Conservation (phyloP, 179 eudicot genomes). For the Beta lomatogona region DNA sequence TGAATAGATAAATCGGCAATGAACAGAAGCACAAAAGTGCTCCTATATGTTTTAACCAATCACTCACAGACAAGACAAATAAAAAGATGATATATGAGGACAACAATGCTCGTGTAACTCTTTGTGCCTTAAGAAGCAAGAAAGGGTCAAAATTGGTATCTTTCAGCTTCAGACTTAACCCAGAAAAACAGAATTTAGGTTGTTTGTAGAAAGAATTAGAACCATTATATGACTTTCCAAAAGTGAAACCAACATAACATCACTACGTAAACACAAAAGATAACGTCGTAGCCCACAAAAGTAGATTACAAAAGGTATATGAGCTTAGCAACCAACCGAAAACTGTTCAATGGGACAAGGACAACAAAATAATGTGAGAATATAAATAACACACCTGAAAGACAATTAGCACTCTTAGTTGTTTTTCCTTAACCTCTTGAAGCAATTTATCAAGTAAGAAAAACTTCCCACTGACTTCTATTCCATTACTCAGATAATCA, state of each 20-base stretch:
- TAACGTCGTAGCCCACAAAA: background rate
- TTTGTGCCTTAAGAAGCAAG: no score
- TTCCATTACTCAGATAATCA: constrained; percentile 50
- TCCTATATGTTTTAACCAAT: no score
- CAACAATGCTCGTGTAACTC: no score
- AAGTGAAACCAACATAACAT: background rate
- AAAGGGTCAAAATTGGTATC: no score
- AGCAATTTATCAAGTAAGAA: constrained; percentile 62
- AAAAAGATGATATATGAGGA: no score
- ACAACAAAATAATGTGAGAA: background rate
- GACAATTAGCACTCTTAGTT: constrained; percentile 52
- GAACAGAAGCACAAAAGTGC: background rate
- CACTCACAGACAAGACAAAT: no score
- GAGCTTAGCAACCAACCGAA: background rate
- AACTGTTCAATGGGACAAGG: no score
- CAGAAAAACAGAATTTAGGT: no score
- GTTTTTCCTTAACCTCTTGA: constrained; percentile 42
- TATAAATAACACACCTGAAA: constrained; percentile 51
- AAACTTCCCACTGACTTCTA: constrained; percentile 68
- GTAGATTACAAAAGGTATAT: background rate
- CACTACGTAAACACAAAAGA: background rate
- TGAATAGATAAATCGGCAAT: background rate
- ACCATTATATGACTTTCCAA: background rate
- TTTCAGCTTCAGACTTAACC: no score
- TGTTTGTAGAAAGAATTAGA: background rate